Base-by-base conservation (phyloP, 2,329 filamentous ascomycete genomes). In the Microsporum canis region DNA sequence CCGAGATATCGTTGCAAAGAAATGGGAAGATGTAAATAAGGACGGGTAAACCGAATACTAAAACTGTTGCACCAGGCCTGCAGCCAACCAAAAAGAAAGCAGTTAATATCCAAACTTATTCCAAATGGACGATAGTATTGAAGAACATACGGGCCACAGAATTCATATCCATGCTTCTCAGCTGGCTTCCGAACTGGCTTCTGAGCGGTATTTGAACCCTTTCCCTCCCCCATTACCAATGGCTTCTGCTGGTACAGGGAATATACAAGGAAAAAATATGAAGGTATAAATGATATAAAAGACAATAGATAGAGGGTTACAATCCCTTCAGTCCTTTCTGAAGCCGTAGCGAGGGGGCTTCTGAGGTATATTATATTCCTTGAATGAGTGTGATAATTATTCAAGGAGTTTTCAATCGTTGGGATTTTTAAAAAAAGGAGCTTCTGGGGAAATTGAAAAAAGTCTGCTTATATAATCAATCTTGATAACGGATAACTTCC, bases 1-100 rank as follows among this genome's bases (percentile, higher is more conserved):
- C 92, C 6, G 89, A 88, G 65, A 95, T 79, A 73, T 96, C 91
- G 77, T 96, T 97, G 81, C 92, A 96, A 68, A 87, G 79, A 71
- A 96, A 95, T 53, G 86, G 82, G 71, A 92, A 87, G 67, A 85
- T 71, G 76, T 94, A 96, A 67, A 89, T 83, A 65, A 91, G 80
- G 45, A 91, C 63, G 0, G 92, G 92, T 0, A 96, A 83, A 60
- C 86, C 86, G 68, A 95, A 87, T 5, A 88, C 88, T 69, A 97
- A 88, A 63, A 77, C 82, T 63, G 87, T 83, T 23, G 61, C 51
- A 17, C 61, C 61, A 27, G 49, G 39, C 14, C 39, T 55, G 23
- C 29, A 36, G 55, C 43, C 43, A 29, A 5, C 43, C 43, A 29
- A 27, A 23, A 47, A 5, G 8, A 29, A 17, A 60, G 41, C 17